phyloP scores from a whole-genome alignment of 306 rosid genomes.

The Luffa acutangula region DNA sequence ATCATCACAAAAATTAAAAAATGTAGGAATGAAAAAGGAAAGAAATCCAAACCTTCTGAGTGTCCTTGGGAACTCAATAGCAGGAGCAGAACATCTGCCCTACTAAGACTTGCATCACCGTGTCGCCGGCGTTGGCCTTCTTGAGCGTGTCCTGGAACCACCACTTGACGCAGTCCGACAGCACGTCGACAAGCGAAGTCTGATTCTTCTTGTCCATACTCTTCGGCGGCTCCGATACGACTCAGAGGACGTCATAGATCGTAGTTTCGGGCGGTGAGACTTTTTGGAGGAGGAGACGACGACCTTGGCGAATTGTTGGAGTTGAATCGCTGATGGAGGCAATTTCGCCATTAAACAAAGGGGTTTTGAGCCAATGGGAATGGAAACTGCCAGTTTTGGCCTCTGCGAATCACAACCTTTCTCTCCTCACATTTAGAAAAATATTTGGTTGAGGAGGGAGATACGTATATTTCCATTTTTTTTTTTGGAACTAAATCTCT shows the following conservation, averaged over 20 bases:
- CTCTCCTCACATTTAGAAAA: not conserved
- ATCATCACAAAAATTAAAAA: not conserved
- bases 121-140: constrained; percentile 67
- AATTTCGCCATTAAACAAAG: constrained; percentile 51
- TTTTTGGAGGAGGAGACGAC: constrained; percentile 36
- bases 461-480: not conserved
- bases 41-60: constrained; percentile 33
- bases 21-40: not conserved
- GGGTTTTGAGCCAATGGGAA: not conserved
- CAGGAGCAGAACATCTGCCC: constrained; percentile 71
- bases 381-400: not conserved
- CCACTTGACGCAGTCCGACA: constrained; percentile 58
- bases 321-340: constrained; percentile 30
- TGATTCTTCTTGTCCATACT: constrained; percentile 27
- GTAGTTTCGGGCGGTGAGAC: constrained; percentile 19
- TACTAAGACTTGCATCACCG: constrained; percentile 55
- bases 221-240: constrained; percentile 17
- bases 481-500: too few species aligned
- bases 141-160: constrained; percentile 80
- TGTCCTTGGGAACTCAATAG: constrained; percentile 58
- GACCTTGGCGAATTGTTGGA: constrained; percentile 36
- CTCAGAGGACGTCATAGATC: constrained; percentile 17
- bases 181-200: constrained; percentile 50
- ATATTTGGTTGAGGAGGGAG: not conserved
- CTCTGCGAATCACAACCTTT: not conserved